Evolutionary conservation across 441 rosid species (phyloP).

Genomic region (Aleurites moluccanus): DNA sequence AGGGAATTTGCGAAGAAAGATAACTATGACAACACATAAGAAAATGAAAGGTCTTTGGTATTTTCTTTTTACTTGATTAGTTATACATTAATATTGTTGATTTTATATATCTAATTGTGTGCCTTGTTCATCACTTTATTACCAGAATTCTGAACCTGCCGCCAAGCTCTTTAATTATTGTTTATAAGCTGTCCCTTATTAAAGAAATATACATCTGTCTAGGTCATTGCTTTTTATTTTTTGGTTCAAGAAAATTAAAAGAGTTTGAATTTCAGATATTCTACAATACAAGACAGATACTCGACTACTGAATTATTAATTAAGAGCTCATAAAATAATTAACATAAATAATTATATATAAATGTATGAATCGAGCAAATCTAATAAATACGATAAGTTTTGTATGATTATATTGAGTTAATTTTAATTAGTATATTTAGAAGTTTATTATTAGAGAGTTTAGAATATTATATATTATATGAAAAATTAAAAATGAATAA

Average conservation of each 20-base stretch:
- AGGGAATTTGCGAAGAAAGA: slow-evolving; percentile 23
- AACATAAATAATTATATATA: too few species aligned
- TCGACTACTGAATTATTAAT: too few species aligned
- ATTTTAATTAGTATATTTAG: too few species aligned
- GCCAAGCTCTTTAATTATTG: slow-evolving; percentile 9
- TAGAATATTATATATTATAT: too few species aligned
- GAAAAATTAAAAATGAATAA: not conserved
- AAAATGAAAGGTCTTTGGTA: slow-evolving; percentile 27
- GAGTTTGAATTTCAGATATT: too few species aligned
- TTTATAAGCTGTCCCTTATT: not conserved
- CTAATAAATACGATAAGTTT: too few species aligned
- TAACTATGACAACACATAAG: slow-evolving; percentile 30
- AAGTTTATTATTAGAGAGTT: too few species aligned
- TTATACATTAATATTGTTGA: not conserved
- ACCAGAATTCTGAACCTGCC: slow-evolving; percentile 16
- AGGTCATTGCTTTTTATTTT: not conserved
- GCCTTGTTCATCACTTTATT: slow-evolving; percentile 19
- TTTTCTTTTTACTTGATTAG: not conserved
- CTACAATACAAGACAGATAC: too few species aligned
- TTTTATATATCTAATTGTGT: not conserved
- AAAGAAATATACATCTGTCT: not conserved
- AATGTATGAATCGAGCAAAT: too few species aligned
- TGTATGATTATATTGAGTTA: too few species aligned
- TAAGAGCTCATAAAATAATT: too few species aligned
- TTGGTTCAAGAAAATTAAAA: not conserved